These are phyloP conservation scores for Candida verbasci DNA, from an alignment of 805 yeast species.

Conservation along the genomic window DNA sequence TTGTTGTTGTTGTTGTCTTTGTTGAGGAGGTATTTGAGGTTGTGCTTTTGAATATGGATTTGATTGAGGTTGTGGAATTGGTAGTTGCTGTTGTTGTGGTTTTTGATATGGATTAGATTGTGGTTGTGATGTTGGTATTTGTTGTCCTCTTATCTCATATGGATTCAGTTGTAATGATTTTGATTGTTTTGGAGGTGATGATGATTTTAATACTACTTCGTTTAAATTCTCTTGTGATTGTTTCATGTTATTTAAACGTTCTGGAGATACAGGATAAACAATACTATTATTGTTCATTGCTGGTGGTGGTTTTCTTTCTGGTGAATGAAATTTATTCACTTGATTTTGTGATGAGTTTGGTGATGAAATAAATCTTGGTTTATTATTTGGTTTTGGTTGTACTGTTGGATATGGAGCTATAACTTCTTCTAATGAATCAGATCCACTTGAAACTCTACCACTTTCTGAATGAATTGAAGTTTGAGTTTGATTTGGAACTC, in stretches of 20 bases:
- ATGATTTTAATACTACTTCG: slow-evolving; percentile 11
- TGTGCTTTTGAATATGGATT: slow-evolving; percentile 1
- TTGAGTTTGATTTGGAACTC: slow-evolving; percentile 5
- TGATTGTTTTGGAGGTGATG: slow-evolving; percentile 9
- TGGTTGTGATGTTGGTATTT: slow-evolving; percentile 10
- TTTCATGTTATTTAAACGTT: slow-evolving; percentile 1
- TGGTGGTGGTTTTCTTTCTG: slow-evolving; percentile 5
- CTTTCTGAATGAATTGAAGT: slow-evolving; percentile 23
- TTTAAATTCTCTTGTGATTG: slow-evolving; percentile 8
- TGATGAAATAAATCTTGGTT: slow-evolving; percentile 29
- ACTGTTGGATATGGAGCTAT: slow-evolving; percentile 5
- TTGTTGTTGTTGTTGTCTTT: slow-evolving; percentile 6
- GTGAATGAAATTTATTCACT: slow-evolving; percentile 6
- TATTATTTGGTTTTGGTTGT: slow-evolving; percentile 7
- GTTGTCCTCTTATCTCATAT: slow-evolving; percentile 8
- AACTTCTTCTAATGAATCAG: slow-evolving; percentile 6
- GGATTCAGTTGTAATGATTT: slow-evolving; percentile 10
- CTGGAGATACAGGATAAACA: slow-evolving; percentile 11
- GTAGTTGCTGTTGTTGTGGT: slow-evolving; percentile 10
- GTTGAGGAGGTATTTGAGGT: slow-evolving; percentile 10
- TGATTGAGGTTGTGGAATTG: slow-evolving; percentile 13
- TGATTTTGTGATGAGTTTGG: slow-evolving; percentile 29
- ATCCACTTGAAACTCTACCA: slow-evolving; percentile 17
- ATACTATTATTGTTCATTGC: neutral
- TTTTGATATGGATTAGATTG: slow-evolving; percentile 10